Evolutionary conservation across 177 flowering plant genomes (phyloP), one percentile per base, ranked within the genome.

Genomic region (Telopea speciosissima): DNA sequence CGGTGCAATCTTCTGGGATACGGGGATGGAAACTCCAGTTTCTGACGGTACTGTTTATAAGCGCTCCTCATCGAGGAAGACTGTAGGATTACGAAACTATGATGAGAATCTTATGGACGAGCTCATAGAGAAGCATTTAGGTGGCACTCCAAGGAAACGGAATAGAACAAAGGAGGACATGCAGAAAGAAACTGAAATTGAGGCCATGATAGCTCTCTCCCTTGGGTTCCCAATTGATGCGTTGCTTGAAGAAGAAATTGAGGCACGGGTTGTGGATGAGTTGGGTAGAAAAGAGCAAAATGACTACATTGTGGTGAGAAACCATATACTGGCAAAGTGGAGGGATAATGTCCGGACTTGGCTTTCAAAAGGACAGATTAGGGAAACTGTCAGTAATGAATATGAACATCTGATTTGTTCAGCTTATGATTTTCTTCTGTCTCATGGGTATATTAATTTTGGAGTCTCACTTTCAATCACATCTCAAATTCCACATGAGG

Each of bases 251-350:
- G 98, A 93, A 70, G 98, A 93, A 78, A 88, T 91, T 72, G 52
- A 70, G 72, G 93, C 93, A 52, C 86, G 89, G 71, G 98, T 91
- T 49, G 96, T 95, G 23, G 79, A 77, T 25, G 83, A 85, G 69
- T 79, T 89, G 74, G 97, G 88, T 73, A 97, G 99, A 63, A 89
- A 84, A 63, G 93, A 95, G 80, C 92, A 88, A 72, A 90, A 90
- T 75, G 89, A 95, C 74, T 95, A 95, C 70, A 90, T 93, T 68
- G 98, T 95, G 73, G 91, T 95, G 66, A 83, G 99, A 79, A 95
- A 95, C 74, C 99, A 95, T 77, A 93, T 93, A 52, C 81, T 95
- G 68, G 86, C 90, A 0, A 87, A 79, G 71, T 93, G 99, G 98
- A 87, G 99, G 80, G 83, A 74, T 64, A 90, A 93, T 80, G 99